Evolutionary conservation across 495 filamentous ascomycete species (phyloP), one percentile per base, ranked within the genome.

Genomic region (Xylaria venustula): DNA sequence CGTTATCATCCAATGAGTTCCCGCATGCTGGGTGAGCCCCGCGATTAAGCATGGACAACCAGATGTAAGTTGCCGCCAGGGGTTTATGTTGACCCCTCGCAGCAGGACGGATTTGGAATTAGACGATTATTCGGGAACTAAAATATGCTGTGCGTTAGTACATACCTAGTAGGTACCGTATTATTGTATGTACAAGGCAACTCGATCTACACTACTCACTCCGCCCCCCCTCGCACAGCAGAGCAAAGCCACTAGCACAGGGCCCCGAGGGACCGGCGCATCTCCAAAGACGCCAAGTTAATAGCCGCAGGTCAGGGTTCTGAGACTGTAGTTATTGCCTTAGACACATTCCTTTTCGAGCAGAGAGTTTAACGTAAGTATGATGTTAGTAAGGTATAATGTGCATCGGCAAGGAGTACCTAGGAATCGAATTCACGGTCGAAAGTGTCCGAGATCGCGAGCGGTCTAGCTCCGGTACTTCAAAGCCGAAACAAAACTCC

Each of bases 81-180:
- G 30, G 30, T 34, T 34, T 11, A 34, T 34, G 5, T 57, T 25
- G 36, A 36, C 40, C 57, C 47, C 57, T 34, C 47, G 47, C 17
- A 11, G 36, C 37, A 34, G 57, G 36, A 34, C 23, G 28, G 47
- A 60, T 60, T 60, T 60, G 57, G 47, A 60, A 59, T 59, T 59
- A n/a, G 22, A 25, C 20, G 22, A 49, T 41, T 15, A 19, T 23
- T 32, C 40, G 17, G 41, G 40, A 44, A 23, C 53, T n/a, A 55
- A 44, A 17, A 25, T 41, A 54, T 54, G 52, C 37, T 44, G 12
- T 54, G 37, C 52, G 12, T 54, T 42, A 53, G 50, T 26, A 19
- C 14, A 15, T 12, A 40, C n/a, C n/a, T n/a, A n/a, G n/a, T n/a
- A n/a, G n/a, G n/a, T n/a, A n/a, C n/a, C n/a, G n/a, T n/a, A n/a